Evolutionary conservation across 257 asterid genomes (phyloP).

Genomic region (Solanum sparsipilum): DNA sequence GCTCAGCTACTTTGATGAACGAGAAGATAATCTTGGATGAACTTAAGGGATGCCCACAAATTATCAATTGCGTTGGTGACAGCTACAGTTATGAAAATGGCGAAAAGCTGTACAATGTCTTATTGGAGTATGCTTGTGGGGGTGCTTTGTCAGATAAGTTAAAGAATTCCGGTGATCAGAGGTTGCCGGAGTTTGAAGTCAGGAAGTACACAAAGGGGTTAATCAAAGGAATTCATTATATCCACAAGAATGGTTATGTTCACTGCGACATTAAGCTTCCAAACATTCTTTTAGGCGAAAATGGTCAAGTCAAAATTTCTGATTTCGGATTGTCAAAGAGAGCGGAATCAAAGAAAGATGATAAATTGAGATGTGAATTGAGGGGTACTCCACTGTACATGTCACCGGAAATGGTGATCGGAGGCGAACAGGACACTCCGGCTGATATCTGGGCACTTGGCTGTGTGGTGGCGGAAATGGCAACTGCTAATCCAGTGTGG

Average conservation of each 20-base stretch:
- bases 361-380: conserved; percentile 20
- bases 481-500: conserved; percentile 54
- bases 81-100: conserved; percentile 51
- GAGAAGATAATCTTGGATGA: conserved; percentile 56
- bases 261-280: conserved; percentile 88
- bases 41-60: conserved; percentile 42
- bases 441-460: conserved; percentile 94
- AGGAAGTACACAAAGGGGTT: conserved; percentile 36
- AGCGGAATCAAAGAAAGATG: neutral
- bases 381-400: conserved; percentile 88
- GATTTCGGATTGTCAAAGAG: conserved; percentile 83
- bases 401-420: conserved; percentile 86
- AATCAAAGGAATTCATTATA: conserved; percentile 37
- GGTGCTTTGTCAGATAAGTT: conserved; percentile 48
- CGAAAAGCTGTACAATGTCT: conserved; percentile 58
- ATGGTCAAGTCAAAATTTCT: conserved; percentile 44
- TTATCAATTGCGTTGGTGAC: conserved; percentile 63
- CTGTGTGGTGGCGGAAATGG: conserved; percentile 70
- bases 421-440: conserved; percentile 51
- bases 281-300: conserved; percentile 39
- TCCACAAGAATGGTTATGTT: conserved; percentile 60
- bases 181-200: conserved; percentile 36
- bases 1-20: conserved; percentile 30
- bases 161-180: conserved; percentile 13
- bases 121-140: conserved; percentile 71